phyloP scores from a whole-genome alignment of 202 grass and related monocot genomes.

The Dendrocalamus latiflorus region DNA sequence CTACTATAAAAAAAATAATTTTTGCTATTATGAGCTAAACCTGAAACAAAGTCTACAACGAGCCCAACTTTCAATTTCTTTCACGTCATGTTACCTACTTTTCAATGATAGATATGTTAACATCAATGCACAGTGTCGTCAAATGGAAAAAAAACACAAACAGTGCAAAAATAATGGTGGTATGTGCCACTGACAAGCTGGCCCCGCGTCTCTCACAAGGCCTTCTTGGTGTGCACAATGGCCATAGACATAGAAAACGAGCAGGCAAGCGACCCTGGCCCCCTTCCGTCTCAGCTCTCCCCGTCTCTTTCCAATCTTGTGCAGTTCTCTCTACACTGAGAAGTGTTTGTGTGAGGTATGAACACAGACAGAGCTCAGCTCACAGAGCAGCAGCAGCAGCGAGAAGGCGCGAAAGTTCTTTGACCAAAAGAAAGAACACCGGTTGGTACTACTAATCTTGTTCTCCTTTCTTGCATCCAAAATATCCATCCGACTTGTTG shows the following conservation, averaged over 20 bases:
- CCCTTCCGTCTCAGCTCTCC: neutral
- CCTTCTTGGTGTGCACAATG: neutral
- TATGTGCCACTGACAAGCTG: neutral
- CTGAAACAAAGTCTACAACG: neutral
- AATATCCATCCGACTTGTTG: neutral
- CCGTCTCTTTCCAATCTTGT: slow-evolving; percentile 10
- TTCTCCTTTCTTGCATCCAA: neutral
- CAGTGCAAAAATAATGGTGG: neutral
- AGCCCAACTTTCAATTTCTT: slow-evolving; percentile 4
- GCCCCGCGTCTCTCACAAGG: neutral
- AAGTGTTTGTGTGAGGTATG: slow-evolving; percentile 2
- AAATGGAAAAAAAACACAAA: neutral
- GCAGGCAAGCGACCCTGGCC: neutral
- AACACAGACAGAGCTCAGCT: neutral
- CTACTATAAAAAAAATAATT: too few species aligned
- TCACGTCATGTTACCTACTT: neutral
- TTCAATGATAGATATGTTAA: neutral
- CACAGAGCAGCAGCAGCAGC: slow-evolving; percentile 16
- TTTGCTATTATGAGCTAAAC: too few species aligned
- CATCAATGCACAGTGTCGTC: neutral
- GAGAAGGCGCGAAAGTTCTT: slow-evolving; percentile 32
- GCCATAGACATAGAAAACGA: slow-evolving; percentile 21
- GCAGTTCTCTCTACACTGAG: neutral
- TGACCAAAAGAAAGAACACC: slow-evolving; percentile 10
- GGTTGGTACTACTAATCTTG: slow-evolving; percentile 1